Evolutionary conservation across 164 flowering plant species (phyloP).

Genomic region (Chimonanthus salicifolius): DNA sequence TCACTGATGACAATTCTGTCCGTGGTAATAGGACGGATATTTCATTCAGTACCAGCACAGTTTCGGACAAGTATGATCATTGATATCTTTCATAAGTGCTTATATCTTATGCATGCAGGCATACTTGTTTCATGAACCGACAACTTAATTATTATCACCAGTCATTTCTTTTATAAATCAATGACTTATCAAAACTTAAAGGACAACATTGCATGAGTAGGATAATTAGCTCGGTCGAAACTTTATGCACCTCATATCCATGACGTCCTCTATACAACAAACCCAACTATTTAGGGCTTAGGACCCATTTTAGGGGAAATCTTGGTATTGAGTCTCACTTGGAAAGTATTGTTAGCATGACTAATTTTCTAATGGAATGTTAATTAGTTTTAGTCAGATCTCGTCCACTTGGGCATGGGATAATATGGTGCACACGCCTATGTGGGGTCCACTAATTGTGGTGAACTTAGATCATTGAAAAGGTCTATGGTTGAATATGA

Average conservation of each 20-base stretch:
- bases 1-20: slow-evolving; percentile 92
- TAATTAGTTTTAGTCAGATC: background rate
- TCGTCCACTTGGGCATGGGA: background rate
- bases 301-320: too few relatives aligned
- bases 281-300: too few relatives aligned
- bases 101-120: background rate
- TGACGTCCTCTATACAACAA: too few relatives aligned
- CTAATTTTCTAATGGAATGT: background rate
- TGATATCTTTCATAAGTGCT: background rate
- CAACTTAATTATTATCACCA: background rate
- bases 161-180: background rate
- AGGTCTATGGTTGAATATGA: too few relatives aligned
- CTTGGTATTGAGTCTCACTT: too few relatives aligned
- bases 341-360: background rate
- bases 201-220: too few relatives aligned
- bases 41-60: slow-evolving; percentile 95
- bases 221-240: too few relatives aligned
- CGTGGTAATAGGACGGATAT: slow-evolving; percentile 84
- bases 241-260: too few relatives aligned
- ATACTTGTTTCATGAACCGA: background rate
- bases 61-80: slow-evolving; percentile 85
- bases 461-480: too few relatives aligned
- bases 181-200: too few relatives aligned
- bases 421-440: too few relatives aligned
- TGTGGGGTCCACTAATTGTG: too few relatives aligned